Evolutionary conservation across 306 rosid species (phyloP).

Genomic region (Chamaecrista fasciculata): DNA sequence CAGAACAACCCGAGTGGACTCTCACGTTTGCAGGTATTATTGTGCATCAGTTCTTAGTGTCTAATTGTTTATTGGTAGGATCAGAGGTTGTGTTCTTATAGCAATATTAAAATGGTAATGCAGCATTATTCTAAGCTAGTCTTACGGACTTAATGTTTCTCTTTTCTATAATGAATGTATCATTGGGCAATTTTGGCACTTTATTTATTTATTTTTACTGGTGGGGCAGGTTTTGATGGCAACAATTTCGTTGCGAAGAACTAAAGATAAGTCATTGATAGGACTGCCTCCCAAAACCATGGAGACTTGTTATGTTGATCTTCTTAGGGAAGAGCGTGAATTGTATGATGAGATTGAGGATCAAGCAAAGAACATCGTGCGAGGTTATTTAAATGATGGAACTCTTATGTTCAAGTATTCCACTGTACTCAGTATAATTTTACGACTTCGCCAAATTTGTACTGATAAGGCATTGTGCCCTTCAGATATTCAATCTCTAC

Average conservation of each 20-base stretch:
- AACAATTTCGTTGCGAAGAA: slow-evolving; percentile 75
- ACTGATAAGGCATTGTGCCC: slow-evolving; percentile 67
- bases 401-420: slow-evolving; percentile 41
- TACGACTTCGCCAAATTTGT: slow-evolving; percentile 85
- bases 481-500: slow-evolving; percentile 42
- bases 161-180: slow-evolving; percentile 1
- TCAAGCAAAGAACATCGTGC: slow-evolving; percentile 36
- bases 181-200: background rate
- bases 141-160: background rate
- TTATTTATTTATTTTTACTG: background rate
- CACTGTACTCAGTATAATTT: slow-evolving; percentile 52
- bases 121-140: slow-evolving; percentile 1
- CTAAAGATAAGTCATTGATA: slow-evolving; percentile 56
- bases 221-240: slow-evolving; percentile 59
- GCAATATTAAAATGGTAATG: background rate
- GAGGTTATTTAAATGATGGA: slow-evolving; percentile 17
- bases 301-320: slow-evolving; percentile 63
- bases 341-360: slow-evolving; percentile 59
- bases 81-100: background rate
- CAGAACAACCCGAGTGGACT: slow-evolving; percentile 47
- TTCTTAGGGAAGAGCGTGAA: slow-evolving; percentile 65
- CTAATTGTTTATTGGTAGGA: background rate
- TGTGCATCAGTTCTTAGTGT: background rate
- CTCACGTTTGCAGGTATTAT: slow-evolving; percentile 70
- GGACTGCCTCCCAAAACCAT: slow-evolving; percentile 68